Conservation (phyloP, 148 eudicot species). For the Hydrangea macrophylla region DNA sequence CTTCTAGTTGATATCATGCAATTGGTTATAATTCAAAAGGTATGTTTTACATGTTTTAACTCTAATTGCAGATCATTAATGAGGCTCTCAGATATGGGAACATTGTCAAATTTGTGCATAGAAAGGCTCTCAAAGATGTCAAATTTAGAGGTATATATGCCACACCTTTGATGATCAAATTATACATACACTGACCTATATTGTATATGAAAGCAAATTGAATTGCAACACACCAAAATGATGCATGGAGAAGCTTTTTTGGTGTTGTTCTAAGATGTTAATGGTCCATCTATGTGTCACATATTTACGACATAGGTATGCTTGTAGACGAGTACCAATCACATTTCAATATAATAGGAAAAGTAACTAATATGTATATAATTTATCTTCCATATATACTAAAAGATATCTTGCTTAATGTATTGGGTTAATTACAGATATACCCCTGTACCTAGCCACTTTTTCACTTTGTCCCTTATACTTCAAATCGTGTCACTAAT, state of each 20-base stretch:
- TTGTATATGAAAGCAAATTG: background rate
- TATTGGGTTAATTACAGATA: too few relatives aligned
- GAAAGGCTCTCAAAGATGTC: slow-evolving; percentile 53
- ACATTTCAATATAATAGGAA: too few relatives aligned
- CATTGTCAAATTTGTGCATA: slow-evolving; percentile 59
- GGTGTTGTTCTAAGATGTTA: too few relatives aligned
- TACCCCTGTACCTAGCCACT: too few relatives aligned
- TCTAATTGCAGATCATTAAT: slow-evolving; percentile 43
- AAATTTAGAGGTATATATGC: slow-evolving; percentile 40
- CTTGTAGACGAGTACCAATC: too few relatives aligned
- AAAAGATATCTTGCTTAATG: too few relatives aligned
- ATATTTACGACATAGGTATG: too few relatives aligned
- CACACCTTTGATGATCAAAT: background rate
- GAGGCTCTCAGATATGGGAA: slow-evolving; percentile 68
- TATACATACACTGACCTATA: background rate
- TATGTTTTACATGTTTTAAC: background rate
- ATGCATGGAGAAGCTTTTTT: slow-evolving; percentile 24
- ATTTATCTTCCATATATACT: too few relatives aligned
- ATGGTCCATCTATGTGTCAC: too few relatives aligned
- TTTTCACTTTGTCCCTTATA: too few relatives aligned
- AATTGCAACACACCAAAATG: slow-evolving; percentile 5
- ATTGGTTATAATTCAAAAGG: background rate
- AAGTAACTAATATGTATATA: too few relatives aligned
- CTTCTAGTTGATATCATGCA: background rate
- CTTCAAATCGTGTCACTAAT: too few relatives aligned